Evolutionary conservation across 2,329 filamentous ascomycete genomes (phyloP).

Genomic region (Nakataea oryzae): DNA sequence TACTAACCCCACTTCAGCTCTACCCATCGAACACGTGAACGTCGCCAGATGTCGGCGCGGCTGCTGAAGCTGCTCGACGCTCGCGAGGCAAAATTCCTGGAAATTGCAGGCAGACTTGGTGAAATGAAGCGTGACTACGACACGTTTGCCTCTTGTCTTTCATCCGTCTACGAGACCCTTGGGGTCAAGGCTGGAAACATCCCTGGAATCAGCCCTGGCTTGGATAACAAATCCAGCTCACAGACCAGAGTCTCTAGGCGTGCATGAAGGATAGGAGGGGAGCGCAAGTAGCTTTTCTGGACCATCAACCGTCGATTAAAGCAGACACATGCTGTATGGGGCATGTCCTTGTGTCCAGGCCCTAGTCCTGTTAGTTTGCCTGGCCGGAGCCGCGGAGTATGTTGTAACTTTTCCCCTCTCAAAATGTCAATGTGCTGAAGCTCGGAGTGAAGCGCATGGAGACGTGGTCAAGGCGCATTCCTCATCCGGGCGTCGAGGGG

Average conservation of each 20-base stretch:
- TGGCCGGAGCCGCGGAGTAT: too few relatives aligned
- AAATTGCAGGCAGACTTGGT: constrained; percentile 9
- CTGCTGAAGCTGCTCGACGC: constrained; percentile 10
- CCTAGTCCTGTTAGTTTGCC: too few relatives aligned
- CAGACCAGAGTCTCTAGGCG: background rate
- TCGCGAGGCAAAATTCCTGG: constrained; percentile 11
- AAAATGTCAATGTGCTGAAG: background rate
- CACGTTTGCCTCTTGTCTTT: constrained; percentile 10
- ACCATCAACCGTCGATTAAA: background rate
- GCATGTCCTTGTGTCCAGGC: background rate
- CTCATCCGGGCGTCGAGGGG: too few relatives aligned
- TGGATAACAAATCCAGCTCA: background rate
- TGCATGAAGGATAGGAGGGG: background rate
- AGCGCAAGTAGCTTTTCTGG: background rate
- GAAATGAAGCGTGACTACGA: constrained; percentile 11
- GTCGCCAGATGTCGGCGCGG: constrained; percentile 1
- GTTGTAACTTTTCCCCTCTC: background rate
- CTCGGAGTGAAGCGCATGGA: too few relatives aligned
- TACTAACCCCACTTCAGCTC: background rate
- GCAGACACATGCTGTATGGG: background rate
- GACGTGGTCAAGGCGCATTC: too few relatives aligned
- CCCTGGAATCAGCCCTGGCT: background rate
- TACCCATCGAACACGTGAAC: background rate
- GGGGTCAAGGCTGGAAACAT: constrained; percentile 8
- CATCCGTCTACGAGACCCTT: constrained; percentile 10